Evolutionary conservation across 2,329 filamentous ascomycete species (phyloP).

Genomic region (Polychaeton citri): DNA sequence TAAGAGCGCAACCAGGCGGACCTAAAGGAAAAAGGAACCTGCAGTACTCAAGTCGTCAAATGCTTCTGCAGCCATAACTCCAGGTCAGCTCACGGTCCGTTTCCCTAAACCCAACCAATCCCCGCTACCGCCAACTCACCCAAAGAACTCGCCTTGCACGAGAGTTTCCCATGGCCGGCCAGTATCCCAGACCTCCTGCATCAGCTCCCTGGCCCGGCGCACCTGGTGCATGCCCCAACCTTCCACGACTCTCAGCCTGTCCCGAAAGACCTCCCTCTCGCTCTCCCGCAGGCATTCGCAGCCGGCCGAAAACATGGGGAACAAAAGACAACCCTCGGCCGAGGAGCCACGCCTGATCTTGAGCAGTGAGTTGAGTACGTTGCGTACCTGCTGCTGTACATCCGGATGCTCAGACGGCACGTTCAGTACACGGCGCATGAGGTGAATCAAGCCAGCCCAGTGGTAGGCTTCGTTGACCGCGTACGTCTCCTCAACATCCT

Average conservation of each 20-base stretch:
- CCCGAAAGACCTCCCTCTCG: conserved; percentile 48
- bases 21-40: too few species aligned
- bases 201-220: conserved; percentile 44
- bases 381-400: conserved; percentile 49
- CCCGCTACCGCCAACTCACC: too few species aligned
- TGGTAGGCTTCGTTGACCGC: conserved; percentile 70
- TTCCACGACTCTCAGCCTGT: conserved; percentile 54
- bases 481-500: conserved; percentile 50
- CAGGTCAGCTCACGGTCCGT: too few species aligned
- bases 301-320: conserved; percentile 73
- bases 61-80: too few species aligned
- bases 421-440: conserved; percentile 59
- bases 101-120: too few species aligned
- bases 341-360: conserved; percentile 52
- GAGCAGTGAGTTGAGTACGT: conserved; percentile 49
- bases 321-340: conserved; percentile 62
- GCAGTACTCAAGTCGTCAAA: too few species aligned
- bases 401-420: conserved; percentile 42
- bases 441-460: conserved; percentile 62
- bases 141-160: conserved; percentile 55
- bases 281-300: conserved; percentile 51
- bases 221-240: conserved; percentile 66
- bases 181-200: conserved; percentile 59
- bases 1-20: too few species aligned
- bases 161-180: conserved; percentile 56